Conservation (phyloP, 176 grass and related monocot genomes). For the Paspalum notatum region DNA sequence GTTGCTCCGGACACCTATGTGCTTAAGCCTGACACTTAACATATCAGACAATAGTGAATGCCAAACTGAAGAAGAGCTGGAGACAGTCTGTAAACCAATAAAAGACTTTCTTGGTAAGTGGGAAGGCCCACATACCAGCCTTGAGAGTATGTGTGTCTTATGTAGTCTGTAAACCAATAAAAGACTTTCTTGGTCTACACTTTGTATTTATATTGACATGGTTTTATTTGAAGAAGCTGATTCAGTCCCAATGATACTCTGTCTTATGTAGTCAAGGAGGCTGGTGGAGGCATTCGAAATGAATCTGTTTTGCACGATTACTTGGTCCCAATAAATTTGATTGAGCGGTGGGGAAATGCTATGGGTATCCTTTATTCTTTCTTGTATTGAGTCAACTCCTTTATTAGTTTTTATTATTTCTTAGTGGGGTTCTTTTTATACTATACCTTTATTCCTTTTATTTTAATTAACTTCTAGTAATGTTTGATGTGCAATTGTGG, state of each 20-base stretch:
- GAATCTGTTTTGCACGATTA: constrained; percentile 47
- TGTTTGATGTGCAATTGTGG: not conserved
- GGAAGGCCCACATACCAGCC: not conserved
- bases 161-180: constrained; percentile 28
- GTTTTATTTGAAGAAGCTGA: constrained; percentile 19
- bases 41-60: constrained; percentile 23
- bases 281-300: constrained; percentile 36
- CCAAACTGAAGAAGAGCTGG: constrained; percentile 42
- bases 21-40: constrained; percentile 30
- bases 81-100: constrained; percentile 60
- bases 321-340: constrained; percentile 73
- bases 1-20: constrained; percentile 57
- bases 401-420: constrained; percentile 1
- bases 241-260: not conserved
- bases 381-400: not conserved
- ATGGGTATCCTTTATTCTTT: constrained; percentile 82
- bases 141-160: not conserved
- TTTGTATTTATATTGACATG: constrained; percentile 28
- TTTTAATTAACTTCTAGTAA: constrained; percentile 14
- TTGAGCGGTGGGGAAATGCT: constrained; percentile 92
- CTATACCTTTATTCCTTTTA: not conserved
- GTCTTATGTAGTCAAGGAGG: constrained; percentile 45
- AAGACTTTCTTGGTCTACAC: constrained; percentile 7
- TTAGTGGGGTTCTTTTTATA: not conserved
- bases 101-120: constrained; percentile 58